Percentiles rank a stretch among this genome's conserved stretches.
Evolutionary conservation across 2,329 filamentous ascomycete genomes (phyloP).

Genomic region (Calonectria leucothoes): DNA sequence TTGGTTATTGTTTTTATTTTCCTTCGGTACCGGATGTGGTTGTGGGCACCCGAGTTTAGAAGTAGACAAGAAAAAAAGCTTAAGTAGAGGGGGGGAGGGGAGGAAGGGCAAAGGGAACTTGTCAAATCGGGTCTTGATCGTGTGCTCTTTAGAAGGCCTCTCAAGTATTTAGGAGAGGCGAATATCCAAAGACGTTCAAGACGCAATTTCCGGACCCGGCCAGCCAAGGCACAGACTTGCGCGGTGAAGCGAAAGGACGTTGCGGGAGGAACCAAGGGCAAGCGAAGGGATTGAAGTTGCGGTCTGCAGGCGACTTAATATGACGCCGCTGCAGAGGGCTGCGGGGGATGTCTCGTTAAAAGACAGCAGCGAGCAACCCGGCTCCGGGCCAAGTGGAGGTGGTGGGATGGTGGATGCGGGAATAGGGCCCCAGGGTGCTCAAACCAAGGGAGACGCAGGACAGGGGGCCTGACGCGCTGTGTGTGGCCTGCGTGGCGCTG

Average conservation of each 20-base stretch:
- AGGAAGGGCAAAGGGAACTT: constrained; percentile 10
- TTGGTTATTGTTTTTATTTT: background rate
- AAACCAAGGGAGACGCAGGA: constrained; percentile 4
- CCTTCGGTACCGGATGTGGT: background rate
- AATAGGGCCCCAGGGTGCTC: constrained; percentile 14
- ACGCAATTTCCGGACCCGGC: constrained; percentile 38
- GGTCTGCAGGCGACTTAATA: constrained; percentile 39
- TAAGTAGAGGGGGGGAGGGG: background rate
- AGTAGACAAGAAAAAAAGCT: background rate
- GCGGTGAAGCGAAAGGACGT: constrained; percentile 37
- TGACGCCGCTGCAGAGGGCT: constrained; percentile 7
- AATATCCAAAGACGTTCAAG: constrained; percentile 29
- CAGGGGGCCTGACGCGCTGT: background rate
- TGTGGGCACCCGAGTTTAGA: background rate
- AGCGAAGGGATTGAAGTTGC: constrained; percentile 37
- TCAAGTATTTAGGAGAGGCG: constrained; percentile 23
- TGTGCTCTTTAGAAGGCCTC: constrained; percentile 20
- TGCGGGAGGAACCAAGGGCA: constrained; percentile 32
- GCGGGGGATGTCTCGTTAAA: constrained; percentile 10
- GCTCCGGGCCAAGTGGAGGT: constrained; percentile 16
- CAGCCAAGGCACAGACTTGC: constrained; percentile 33
- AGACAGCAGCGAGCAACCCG: constrained; percentile 5
- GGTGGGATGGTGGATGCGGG: too few relatives aligned
- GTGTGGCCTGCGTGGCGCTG: background rate
- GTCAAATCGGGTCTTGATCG: constrained; percentile 18